Percentiles rank a stretch among this genome's conserved stretches.
Evolutionary conservation across 208 protist species (phyloP).

Genomic region (Leishmania braziliensis): DNA sequence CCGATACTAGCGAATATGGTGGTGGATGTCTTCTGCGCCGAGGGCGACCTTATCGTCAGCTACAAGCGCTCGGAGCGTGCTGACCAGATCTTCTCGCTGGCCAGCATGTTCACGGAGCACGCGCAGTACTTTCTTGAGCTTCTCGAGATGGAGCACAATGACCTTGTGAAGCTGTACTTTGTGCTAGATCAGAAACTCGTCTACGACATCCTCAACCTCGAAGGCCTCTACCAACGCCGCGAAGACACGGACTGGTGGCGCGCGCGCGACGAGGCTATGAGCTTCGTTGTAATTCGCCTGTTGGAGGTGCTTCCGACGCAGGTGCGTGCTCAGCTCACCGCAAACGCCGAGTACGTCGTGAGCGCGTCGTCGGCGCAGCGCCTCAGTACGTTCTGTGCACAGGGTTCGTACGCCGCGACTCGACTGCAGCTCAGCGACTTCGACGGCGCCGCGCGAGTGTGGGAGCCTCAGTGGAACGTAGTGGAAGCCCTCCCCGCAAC

Average conservation of each 20-base stretch:
- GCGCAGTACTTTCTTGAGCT: constrained; percentile 75
- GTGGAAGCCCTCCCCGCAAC: constrained; percentile 68
- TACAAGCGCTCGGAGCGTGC: constrained; percentile 46
- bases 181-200: constrained; percentile 74
- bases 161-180: constrained; percentile 63
- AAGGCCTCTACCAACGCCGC: constrained; percentile 52
- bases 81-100: constrained; percentile 70
- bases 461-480: constrained; percentile 86
- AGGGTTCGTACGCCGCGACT: constrained; percentile 75
- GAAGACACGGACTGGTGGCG: constrained; percentile 64
- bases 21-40: constrained; percentile 76
- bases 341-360: constrained; percentile 51
- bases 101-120: constrained; percentile 76
- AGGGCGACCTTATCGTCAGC: constrained; percentile 80
- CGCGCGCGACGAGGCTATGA: constrained; percentile 62
- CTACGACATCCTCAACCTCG: constrained; percentile 61
- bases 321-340: constrained; percentile 65
- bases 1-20: constrained; percentile 70
- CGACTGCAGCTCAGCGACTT: constrained; percentile 59
- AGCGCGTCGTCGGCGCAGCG: constrained; percentile 45
- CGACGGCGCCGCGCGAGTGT: constrained; percentile 47
- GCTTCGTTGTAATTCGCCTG: constrained; percentile 58
- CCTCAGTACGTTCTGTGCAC: constrained; percentile 57
- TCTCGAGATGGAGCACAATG: constrained; percentile 69
- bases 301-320: constrained; percentile 58